Evolutionary conservation across 768 basidiomycete species (phyloP), one percentile per base, ranked within the genome.

Genomic region (Tephrocybe rancida): DNA sequence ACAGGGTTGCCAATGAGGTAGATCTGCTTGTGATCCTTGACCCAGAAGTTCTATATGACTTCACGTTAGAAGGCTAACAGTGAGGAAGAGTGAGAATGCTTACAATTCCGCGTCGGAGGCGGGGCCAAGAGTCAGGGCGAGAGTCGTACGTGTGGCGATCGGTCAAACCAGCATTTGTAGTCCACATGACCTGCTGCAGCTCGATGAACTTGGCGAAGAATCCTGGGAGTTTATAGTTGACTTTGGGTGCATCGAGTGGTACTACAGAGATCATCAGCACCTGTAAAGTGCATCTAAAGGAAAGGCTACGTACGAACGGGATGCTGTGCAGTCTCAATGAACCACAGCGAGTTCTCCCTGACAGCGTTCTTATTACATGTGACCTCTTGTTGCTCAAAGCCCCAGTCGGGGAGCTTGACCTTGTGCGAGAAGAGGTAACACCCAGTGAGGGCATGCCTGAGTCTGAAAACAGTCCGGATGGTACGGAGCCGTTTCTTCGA

Each of bases 331-430:
- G 94, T 97, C 76, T 99, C 97, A 37, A 98, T 75, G 62, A 83
- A 93, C 97, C 97, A 98, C 55, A 98, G 66, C 26, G 94, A 95
- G 69, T 98, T 98, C 2, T 79, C 81, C 68, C 75, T 81, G 22
- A 88, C 88, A 11, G 97, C 95, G 62, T 98, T 96, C 80, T 95
- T 98, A 73, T 99, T 99, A 71, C 97, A 99, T 0, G 97, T 98
- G 47, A 99, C 97, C 65, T 99, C 97, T 68, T 99, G 97, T 70
- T 99, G 97, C 66, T 98, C 97, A 61, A 81, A 99, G 0, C 85
- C 97, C 97, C 97, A 99, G 4, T 97, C 91, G 0, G 97, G 97
- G 1, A 99, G 74, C 72, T 98, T 98, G 63, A 98, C 89, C 70
- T 97, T 97, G 74, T 99, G 97, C 21, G 91, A 94, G 78, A 98